A percentile compares a stretch with the other conserved stretches of the same genome.
These are phyloP conservation scores for Suhomyces maxii DNA, from an alignment of 1,139 yeast species.

Conservation along the genomic window DNA sequence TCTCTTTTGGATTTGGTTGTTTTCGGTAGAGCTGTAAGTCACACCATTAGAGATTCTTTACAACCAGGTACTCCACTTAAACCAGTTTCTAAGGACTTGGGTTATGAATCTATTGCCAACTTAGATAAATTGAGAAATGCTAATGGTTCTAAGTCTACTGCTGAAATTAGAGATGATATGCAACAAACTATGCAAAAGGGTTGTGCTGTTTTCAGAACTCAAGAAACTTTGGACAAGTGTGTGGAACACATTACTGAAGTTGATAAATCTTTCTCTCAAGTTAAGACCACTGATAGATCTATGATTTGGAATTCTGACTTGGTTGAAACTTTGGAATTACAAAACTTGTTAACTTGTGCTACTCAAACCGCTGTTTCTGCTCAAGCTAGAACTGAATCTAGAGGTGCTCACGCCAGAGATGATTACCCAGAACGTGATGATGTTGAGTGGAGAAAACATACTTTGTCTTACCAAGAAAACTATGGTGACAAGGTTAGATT, in stretches of 20 bases:
- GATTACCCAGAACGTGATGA: conserved; percentile 97
- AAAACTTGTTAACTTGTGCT: conserved; percentile 96
- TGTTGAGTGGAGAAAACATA: conserved; percentile 96
- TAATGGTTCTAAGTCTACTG: conserved; percentile 75
- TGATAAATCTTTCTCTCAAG: conserved; percentile 65
- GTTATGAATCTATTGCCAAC: conserved; percentile 86
- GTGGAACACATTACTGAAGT: conserved; percentile 74
- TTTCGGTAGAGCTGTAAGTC: conserved; percentile 97
- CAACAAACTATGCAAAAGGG: conserved; percentile 96
- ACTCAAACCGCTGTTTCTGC: conserved; percentile 95
- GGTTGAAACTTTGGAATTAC: conserved; percentile 94
- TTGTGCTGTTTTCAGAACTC: conserved; percentile 95
- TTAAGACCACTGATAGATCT: conserved; percentile 90
- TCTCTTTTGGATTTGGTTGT: conserved; percentile 97
- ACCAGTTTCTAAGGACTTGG: conserved; percentile 76
- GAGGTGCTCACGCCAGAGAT: conserved; percentile 99
- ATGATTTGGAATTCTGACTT: conserved; percentile 99
- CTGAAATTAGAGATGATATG: conserved; percentile 88
- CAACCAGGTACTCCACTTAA: conserved; percentile 88
- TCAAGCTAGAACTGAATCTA: conserved; percentile 92
- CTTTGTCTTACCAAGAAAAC: conserved; percentile 83
- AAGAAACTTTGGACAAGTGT: conserved; percentile 90
- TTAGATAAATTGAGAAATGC: conserved; percentile 89
- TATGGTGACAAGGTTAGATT: conserved; percentile 72
- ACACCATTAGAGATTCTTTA: conserved; percentile 80